Evolutionary conservation across 1,139 yeast genomes (phyloP).

Genomic region (Pneumocystis carinii): DNA sequence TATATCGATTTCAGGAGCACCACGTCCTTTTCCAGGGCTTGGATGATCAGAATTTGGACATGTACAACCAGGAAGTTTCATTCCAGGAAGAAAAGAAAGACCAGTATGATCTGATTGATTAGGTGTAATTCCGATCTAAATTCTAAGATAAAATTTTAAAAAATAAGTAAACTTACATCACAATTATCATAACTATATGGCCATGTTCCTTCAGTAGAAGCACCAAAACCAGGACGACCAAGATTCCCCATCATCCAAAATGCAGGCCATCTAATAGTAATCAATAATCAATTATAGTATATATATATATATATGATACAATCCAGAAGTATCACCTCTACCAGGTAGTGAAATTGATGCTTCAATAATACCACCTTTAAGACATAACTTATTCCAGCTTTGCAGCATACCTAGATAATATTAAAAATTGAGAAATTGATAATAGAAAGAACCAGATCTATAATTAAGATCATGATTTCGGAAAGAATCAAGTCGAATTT

Average conservation of each 20-base stretch:
- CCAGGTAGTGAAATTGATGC: slow-evolving; percentile 59
- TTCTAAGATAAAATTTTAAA: neutral
- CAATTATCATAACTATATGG: slow-evolving; percentile 71
- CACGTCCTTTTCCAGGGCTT: slow-evolving; percentile 63
- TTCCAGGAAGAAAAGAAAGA: slow-evolving; percentile 64
- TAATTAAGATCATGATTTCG: slow-evolving; percentile 57
- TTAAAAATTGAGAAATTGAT: neutral
- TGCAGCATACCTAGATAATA: slow-evolving; percentile 50
- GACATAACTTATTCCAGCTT: slow-evolving; percentile 70
- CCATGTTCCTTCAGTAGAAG: slow-evolving; percentile 77
- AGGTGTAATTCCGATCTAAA: slow-evolving; percentile 41
- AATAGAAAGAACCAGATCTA: slow-evolving; percentile 30
- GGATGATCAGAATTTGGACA: slow-evolving; percentile 72
- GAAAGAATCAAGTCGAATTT: slow-evolving; percentile 57
- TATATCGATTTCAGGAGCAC: slow-evolving; percentile 82
- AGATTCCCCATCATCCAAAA: slow-evolving; percentile 77
- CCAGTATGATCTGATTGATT: slow-evolving; percentile 77
- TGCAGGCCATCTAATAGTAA: slow-evolving; percentile 80
- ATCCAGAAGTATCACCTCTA: slow-evolving; percentile 51
- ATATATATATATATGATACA: slow-evolving; percentile 39
- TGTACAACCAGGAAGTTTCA: slow-evolving; percentile 50
- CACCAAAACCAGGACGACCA: slow-evolving; percentile 62
- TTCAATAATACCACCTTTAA: slow-evolving; percentile 60
- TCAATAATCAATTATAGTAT: slow-evolving; percentile 56
- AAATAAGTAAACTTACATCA: slow-evolving; percentile 44